A percentile compares a stretch with the other conserved stretches of the same genome.
Conservation (phyloP, 78 protist species). For the Salpingoeca rosetta region DNA sequence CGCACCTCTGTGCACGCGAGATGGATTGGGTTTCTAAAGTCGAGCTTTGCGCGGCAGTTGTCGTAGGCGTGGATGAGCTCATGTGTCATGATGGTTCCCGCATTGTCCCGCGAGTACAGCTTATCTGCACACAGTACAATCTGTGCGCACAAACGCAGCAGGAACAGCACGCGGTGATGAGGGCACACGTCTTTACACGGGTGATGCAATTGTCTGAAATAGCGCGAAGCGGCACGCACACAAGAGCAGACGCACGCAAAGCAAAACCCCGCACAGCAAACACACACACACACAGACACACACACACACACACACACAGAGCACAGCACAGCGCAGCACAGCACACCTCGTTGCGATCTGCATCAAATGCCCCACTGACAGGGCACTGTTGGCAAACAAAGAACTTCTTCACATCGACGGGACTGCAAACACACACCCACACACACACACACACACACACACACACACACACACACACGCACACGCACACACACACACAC, state of each 20-base stretch:
- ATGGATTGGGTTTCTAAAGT: constrained; percentile 45
- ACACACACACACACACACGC: no score
- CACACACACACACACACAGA: not conserved
- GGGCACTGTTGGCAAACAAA: not conserved
- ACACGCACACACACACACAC: not conserved
- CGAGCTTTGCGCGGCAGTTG: constrained; percentile 47
- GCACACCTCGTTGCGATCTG: not conserved
- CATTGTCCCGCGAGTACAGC: not conserved
- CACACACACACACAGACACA: not conserved
- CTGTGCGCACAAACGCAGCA: not conserved
- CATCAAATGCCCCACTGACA: not conserved
- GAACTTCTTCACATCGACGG: not conserved
- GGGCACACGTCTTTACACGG: not conserved
- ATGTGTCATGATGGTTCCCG: constrained; percentile 37
- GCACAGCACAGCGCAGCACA: no score
- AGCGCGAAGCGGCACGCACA: not conserved
- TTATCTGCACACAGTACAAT: constrained; percentile 12
- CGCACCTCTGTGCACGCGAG: constrained; percentile 69
- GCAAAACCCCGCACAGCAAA: not conserved
- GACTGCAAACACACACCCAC: not conserved
- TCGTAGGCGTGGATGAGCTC: constrained; percentile 74
- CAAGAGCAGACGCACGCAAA: not conserved
- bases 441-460: no score
- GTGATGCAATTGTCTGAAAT: not conserved
- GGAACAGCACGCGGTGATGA: not conserved